Evolutionary conservation across 257 asterid species (phyloP), one percentile per base, ranked within the genome.

Genomic region (Henckelia pumila): DNA sequence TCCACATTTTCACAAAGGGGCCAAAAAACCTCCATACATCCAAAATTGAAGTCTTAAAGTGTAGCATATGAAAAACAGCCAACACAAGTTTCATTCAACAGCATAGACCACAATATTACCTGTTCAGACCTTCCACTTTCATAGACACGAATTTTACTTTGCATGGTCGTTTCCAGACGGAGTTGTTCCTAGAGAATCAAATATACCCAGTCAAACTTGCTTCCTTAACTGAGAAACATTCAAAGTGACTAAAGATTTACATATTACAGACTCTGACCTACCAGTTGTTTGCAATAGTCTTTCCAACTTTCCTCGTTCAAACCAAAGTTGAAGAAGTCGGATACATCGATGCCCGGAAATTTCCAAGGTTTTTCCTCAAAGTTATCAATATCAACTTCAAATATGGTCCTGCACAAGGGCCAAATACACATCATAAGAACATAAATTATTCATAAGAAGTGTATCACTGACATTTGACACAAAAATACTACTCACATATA

Each of bases 321-420:
- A 50, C 88, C 93, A 44, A 94, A 94, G 91, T 94, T 94, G 84
- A 94, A 94, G 73, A 87, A 94, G 82, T 89, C 96, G 13, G 98
- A 84, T 8, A 82, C 30, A 47, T 94, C 95, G 61, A 91, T 82
- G 56, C 90, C 93, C 1, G 88, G 89, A 69, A 87, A 87, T 76
- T 76, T 88, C 99, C 99, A 94, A 64, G 99, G 95, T 78, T 87
- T 94, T 77, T 88, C 99, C 78, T 94, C 99, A 76, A 94, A 91
- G 76, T 89, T 72, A 77, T 94, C 96, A 68, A 94, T 94, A 75
- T 94, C 98, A 83, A 91, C 97, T 80, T 94, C 99, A 79, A 94
- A 94, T 79, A 94, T 84, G 69, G 97, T 94, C 98, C 99, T 94
- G 86, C 21, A 16, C 55, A 47, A 14, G 16, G 55, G 55, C 20